A percentile compares a stretch with the other conserved stretches of the same genome.
phyloP scores from a whole-genome alignment of 2,329 filamentous ascomycete genomes.

The Fusarium torulosum region DNA sequence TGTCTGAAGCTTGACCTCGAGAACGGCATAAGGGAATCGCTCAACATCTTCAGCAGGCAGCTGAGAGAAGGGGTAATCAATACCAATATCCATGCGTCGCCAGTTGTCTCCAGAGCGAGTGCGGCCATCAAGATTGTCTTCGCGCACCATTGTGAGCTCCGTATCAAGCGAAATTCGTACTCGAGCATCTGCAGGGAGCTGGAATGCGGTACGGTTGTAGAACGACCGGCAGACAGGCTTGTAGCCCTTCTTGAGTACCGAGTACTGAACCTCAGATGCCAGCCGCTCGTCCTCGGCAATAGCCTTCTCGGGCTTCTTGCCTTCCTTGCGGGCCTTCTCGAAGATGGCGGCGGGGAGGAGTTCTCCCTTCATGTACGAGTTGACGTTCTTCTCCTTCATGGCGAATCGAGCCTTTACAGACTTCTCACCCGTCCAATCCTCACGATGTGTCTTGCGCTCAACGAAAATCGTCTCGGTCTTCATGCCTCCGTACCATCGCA shows the following conservation, averaged over 20 bases:
- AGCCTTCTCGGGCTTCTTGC: slow-evolving; percentile 91
- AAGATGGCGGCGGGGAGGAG: slow-evolving; percentile 90
- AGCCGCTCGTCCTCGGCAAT: slow-evolving; percentile 92
- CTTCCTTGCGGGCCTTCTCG: slow-evolving; percentile 94
- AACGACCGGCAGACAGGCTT: slow-evolving; percentile 93
- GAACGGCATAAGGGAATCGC: slow-evolving; percentile 93
- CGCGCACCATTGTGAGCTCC: slow-evolving; percentile 92
- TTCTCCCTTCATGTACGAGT: slow-evolving; percentile 86
- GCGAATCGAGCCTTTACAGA: slow-evolving; percentile 97
- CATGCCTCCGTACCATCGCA: slow-evolving; percentile 99
- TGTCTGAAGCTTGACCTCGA: slow-evolving; percentile 98
- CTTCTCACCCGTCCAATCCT: slow-evolving; percentile 99
- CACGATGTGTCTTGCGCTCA: slow-evolving; percentile 96
- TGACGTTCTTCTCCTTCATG: slow-evolving; percentile 97
- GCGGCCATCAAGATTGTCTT: slow-evolving; percentile 91
- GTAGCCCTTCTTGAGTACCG: slow-evolving; percentile 86
- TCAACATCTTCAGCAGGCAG: slow-evolving; percentile 86
- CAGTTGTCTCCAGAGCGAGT: slow-evolving; percentile 87
- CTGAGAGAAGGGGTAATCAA: slow-evolving; percentile 94
- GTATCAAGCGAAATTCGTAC: slow-evolving; percentile 98
- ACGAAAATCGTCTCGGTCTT: slow-evolving; percentile 95
- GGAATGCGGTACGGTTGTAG: slow-evolving; percentile 98
- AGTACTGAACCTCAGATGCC: slow-evolving; percentile 93
- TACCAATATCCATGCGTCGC: slow-evolving; percentile 96
- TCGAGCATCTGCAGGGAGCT: slow-evolving; percentile 93